phyloP scores from a whole-genome alignment of 306 rosid genomes.

The Rosa persica region DNA sequence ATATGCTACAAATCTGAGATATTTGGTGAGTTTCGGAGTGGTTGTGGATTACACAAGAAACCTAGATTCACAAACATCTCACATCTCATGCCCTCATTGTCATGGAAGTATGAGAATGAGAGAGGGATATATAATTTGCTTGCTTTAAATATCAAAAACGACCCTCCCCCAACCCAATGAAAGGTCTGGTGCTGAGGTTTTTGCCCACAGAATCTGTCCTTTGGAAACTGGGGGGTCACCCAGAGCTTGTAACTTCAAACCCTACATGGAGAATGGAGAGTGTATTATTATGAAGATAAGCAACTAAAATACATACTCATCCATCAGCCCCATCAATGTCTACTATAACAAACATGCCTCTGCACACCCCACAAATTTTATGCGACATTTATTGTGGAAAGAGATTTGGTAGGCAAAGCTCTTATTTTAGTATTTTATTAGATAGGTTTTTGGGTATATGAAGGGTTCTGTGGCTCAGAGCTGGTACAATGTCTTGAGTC shows the following conservation, averaged over 20 bases:
- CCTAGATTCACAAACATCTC: background rate
- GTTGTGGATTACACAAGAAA: background rate
- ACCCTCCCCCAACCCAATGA: constrained; percentile 1
- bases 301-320: constrained; percentile 32
- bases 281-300: constrained; percentile 17
- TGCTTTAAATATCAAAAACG: constrained; percentile 2
- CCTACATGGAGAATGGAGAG: constrained; percentile 12
- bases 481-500: constrained; percentile 1
- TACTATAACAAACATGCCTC: constrained; percentile 16
- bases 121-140: background rate
- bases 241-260: constrained; percentile 15
- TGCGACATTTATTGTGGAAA: constrained; percentile 22
- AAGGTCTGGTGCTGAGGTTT: constrained; percentile 19
- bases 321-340: constrained; percentile 24
- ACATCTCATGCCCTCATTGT: background rate
- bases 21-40: constrained; percentile 5
- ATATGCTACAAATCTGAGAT: background rate
- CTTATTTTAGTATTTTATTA: background rate
- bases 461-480: background rate
- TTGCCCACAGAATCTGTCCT: constrained; percentile 14
- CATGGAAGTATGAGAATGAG: background rate
- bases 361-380: constrained; percentile 20
- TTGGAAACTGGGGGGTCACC: constrained; percentile 11
- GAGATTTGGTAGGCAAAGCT: background rate
- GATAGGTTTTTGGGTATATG: background rate